Conservation (phyloP, 805 yeast genomes). For the Brettanomyces custersianus region DNA sequence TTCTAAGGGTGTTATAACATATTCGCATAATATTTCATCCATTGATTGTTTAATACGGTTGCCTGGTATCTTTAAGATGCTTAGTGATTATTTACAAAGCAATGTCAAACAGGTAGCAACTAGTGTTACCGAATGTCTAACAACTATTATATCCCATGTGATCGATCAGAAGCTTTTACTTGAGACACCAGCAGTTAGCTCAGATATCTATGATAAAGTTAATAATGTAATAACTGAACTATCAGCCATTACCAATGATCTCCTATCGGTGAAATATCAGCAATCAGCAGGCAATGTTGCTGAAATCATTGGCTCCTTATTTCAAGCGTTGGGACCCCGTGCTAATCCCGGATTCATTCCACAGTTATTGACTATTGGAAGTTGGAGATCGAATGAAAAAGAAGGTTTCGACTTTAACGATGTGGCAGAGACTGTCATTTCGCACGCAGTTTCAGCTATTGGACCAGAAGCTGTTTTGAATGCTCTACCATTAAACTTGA, state of each 20-base stretch:
- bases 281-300: conserved; percentile 69
- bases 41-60: conserved; percentile 44
- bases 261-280: conserved; percentile 66
- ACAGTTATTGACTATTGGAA: conserved; percentile 67
- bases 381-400: conserved; percentile 74
- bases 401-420: conserved; percentile 57
- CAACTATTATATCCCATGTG: conserved; percentile 64
- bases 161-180: conserved; percentile 54
- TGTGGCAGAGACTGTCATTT: conserved; percentile 74
- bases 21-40: conserved; percentile 39
- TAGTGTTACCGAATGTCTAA: conserved; percentile 81
- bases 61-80: conserved; percentile 45
- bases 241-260: conserved; percentile 41
- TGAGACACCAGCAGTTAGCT: conserved; percentile 39
- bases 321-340: conserved; percentile 55
- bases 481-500: conserved; percentile 71
- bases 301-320: conserved; percentile 53
- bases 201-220: conserved; percentile 43
- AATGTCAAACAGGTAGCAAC: conserved; percentile 53
- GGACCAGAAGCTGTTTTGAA: conserved; percentile 82
- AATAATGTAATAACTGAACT: conserved; percentile 46
- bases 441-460: conserved; percentile 66
- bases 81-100: conserved; percentile 59
- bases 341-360: conserved; percentile 62
- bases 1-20: conserved; percentile 66